A percentile compares a stretch with the other conserved stretches of the same genome.
Conservation (phyloP, 2,329 filamentous ascomycete genomes). For the Diaporthe nobilis region DNA sequence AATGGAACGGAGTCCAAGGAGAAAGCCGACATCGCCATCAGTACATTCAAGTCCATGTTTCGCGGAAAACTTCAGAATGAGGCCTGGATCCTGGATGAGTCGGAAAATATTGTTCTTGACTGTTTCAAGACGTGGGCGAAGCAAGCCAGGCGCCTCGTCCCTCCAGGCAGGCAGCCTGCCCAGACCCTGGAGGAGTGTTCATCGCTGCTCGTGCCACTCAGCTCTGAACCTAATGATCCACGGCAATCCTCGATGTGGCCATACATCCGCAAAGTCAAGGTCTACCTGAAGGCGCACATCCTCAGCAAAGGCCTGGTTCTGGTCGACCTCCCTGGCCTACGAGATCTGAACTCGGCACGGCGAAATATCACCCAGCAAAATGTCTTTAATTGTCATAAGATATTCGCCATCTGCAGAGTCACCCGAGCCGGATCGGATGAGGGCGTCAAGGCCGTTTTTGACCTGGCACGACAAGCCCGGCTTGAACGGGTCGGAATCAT, state of each 20-base stretch:
- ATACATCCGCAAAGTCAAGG: slow-evolving; percentile 61
- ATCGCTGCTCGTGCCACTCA: slow-evolving; percentile 51
- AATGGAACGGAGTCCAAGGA: slow-evolving; percentile 42
- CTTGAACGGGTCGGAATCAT: slow-evolving; percentile 59
- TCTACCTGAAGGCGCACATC: slow-evolving; percentile 60
- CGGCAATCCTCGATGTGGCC: slow-evolving; percentile 55
- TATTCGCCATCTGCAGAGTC: slow-evolving; percentile 61
- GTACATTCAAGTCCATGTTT: slow-evolving; percentile 58
- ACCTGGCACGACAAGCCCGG: slow-evolving; percentile 54
- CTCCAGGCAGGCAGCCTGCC: not conserved
- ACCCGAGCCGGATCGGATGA: slow-evolving; percentile 58
- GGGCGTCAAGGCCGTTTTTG: slow-evolving; percentile 58
- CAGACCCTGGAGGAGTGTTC: slow-evolving; percentile 51
- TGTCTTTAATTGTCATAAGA: slow-evolving; percentile 60
- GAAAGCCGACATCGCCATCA: slow-evolving; percentile 52
- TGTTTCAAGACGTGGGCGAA: not conserved
- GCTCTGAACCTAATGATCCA: slow-evolving; percentile 50
- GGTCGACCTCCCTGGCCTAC: slow-evolving; percentile 65
- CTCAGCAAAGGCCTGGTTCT: slow-evolving; percentile 63
- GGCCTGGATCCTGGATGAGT: slow-evolving; percentile 42
- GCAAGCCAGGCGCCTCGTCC: not conserved
- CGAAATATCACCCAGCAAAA: slow-evolving; percentile 61
- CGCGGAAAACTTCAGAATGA: slow-evolving; percentile 44
- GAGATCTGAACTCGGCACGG: slow-evolving; percentile 61
- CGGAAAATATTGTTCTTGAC: slow-evolving; percentile 21